Evolutionary conservation across 2,329 filamentous ascomycete genomes (phyloP), one percentile per base, ranked within the genome.

Genomic region (Fusarium pilosicola): DNA sequence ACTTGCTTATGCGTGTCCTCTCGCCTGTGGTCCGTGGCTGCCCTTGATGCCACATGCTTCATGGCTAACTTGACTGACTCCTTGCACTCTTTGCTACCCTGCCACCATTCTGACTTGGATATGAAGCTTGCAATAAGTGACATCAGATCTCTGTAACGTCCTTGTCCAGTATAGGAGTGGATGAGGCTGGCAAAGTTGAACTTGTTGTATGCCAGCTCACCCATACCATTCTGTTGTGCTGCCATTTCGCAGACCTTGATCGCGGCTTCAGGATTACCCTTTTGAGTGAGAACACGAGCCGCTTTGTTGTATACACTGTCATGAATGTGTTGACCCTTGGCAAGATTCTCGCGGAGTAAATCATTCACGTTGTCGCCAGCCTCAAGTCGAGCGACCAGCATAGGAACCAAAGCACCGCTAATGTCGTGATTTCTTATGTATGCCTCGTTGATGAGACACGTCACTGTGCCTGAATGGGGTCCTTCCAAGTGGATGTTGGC

Each of bases 341-440:
- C 63, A 2, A 80, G 73, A 9, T 79, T 73, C 20, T 77, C 73
- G 46, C 76, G 70, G 26, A 85, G 79, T 34, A 80, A 34, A 45
- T 70, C 61, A 44, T 67, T 63, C 10, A 75, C 70, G 22, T 76
- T 76, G 24, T 80, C 77, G 15, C 84, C 79, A 17, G 76, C 73
- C 28, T 81, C 80, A 10, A 87, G 74, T 45, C 81, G 80, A 6
- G 81, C 77, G 32, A 83, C 68, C 18, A 86, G 76, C 30, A 87
- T 71, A 10, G 84, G 82, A 11, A 83, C 82, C 63, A 84, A 70
- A 7, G 84, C 85, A 2, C 74, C 67, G 52, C 79, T 83, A 10
- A 87, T 80, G 65, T 89, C 84, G 17, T 82, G 76, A 9, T 86
- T 86, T 17, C 80, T 75, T 3, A 70, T 58, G 41, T 85, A 80